Conservation (phyloP, 306 rosid species). For the Boehmeria nivea region DNA sequence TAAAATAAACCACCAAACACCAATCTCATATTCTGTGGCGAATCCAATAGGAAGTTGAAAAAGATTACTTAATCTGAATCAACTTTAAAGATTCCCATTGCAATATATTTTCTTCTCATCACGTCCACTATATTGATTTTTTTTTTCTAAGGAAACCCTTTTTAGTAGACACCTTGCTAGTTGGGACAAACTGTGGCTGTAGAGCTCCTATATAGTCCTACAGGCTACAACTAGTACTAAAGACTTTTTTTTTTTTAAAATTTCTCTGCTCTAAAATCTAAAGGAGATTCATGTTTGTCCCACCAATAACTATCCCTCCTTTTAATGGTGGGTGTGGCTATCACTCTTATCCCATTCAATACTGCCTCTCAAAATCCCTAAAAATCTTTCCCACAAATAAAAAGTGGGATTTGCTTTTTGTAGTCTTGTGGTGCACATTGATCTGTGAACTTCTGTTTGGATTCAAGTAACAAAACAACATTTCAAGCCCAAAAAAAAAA, state of each 20-base stretch:
- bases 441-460: conserved; percentile 6
- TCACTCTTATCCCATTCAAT: conserved; percentile 12
- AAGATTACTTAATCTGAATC: conserved; percentile 1
- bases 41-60: not conserved
- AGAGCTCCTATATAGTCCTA: not conserved
- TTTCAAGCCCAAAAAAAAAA: not conserved
- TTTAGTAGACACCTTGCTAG: not conserved
- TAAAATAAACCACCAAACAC: not conserved
- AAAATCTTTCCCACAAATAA: conserved; percentile 17
- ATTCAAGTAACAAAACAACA: not conserved
- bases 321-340: conserved; percentile 39
- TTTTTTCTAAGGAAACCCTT: not conserved
- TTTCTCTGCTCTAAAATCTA: no score
- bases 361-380: conserved; percentile 1
- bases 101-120: not conserved
- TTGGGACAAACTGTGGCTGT: conserved; percentile 5
- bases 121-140: not conserved
- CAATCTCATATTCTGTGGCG: not conserved
- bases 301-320: conserved; percentile 18
- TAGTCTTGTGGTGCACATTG: conserved; percentile 13
- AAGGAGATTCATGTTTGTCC: conserved; percentile 12
- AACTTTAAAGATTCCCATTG: conserved; percentile 11
- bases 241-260: no score
- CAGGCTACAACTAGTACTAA: no score
- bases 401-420: conserved; percentile 35